These are phyloP conservation scores for Panicum miliaceum DNA, from an alignment of 176 grass and related monocot genomes.

Conservation along the genomic window DNA sequence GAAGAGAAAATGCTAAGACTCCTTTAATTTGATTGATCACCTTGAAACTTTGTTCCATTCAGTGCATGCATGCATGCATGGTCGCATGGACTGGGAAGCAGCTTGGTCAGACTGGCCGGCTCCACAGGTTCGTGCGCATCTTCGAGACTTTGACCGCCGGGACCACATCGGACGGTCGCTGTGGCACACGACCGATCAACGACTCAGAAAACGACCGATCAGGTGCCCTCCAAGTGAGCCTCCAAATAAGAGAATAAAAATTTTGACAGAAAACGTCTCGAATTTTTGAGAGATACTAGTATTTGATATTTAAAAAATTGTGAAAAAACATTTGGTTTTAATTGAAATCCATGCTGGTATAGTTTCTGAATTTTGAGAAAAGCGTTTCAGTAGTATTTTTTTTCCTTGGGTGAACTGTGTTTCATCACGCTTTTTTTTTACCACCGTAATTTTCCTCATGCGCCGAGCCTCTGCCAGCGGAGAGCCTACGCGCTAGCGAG, in stretches of 20 bases:
- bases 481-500: too few species aligned
- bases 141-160: slow-evolving; percentile 26
- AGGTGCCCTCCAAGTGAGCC: not conserved
- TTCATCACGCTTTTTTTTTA: not conserved
- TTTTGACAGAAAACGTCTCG: too few species aligned
- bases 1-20: too few species aligned
- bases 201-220: not conserved
- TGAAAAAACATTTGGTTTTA: not conserved
- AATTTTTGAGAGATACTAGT: too few species aligned
- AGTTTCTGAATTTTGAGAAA: not conserved
- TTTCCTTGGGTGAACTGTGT: not conserved
- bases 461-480: too few species aligned
- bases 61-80: not conserved
- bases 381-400: not conserved
- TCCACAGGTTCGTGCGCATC: not conserved
- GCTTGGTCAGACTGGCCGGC: not conserved
- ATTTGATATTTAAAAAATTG: too few species aligned
- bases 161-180: slow-evolving; percentile 38
- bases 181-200: not conserved
- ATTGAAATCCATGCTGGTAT: not conserved
- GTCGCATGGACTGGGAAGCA: not conserved
- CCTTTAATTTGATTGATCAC: too few species aligned
- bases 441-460: not conserved
- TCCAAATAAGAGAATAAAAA: too few species aligned
- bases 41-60: not conserved